Percentiles rank a stretch among this genome's conserved stretches.
Evolutionary conservation across 1,284 basidiomycete species (phyloP).

Genomic region (Ustilago nuda): DNA sequence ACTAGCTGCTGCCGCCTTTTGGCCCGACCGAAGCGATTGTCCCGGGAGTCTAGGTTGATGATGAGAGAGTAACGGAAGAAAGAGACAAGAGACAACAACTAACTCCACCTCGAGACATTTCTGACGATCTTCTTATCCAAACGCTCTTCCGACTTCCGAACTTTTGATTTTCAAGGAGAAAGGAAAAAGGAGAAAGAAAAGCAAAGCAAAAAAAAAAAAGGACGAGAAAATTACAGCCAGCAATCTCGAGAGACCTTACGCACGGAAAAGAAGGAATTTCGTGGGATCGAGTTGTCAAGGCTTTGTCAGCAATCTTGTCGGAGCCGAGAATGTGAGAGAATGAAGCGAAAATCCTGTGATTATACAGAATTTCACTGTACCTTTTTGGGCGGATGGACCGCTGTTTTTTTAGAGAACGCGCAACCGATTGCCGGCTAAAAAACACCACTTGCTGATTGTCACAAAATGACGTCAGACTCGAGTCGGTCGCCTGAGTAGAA

Average conservation of each 20-base stretch:
- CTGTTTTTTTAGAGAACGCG: constrained; percentile 1
- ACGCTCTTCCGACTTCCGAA: not conserved
- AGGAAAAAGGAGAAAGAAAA: not conserved
- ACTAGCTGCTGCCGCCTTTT: too few species aligned
- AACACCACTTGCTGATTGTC: too few species aligned
- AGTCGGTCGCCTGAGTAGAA: too few species aligned
- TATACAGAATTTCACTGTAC: not conserved
- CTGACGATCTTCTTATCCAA: not conserved
- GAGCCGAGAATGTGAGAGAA: not conserved
- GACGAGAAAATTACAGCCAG: too few species aligned
- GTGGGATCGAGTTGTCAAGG: not conserved
- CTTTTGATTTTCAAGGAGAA: not conserved
- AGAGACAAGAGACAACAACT: not conserved
- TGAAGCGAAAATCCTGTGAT: constrained; percentile 24
- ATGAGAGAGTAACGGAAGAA: not conserved
- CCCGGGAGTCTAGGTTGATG: not conserved
- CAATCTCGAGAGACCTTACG: not conserved
- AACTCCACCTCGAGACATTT: constrained; percentile 1
- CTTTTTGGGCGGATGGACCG: constrained; percentile 14
- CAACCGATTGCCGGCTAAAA: not conserved
- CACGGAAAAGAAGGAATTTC: not conserved
- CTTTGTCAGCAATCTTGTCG: not conserved
- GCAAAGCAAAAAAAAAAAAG: not conserved
- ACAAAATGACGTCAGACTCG: too few species aligned
- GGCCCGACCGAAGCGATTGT: not conserved